Evolutionary conservation across 495 filamentous ascomycete genomes (phyloP).

Genomic region (Hamigera avellanea): DNA sequence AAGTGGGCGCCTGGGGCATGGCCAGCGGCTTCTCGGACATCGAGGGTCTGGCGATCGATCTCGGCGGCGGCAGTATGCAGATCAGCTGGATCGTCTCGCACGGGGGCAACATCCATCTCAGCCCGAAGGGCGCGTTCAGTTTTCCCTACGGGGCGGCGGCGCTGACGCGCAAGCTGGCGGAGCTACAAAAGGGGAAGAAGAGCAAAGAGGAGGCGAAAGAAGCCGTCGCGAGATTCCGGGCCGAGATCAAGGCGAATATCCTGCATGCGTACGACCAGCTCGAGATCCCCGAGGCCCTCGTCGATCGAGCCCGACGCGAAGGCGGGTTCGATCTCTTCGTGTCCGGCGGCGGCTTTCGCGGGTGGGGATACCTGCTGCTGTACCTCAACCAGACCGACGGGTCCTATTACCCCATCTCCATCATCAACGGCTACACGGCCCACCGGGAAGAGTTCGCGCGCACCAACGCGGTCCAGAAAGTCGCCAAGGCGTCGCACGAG

Average conservation of each 20-base stretch:
- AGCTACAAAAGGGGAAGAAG: conserved; percentile 21
- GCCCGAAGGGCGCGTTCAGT: conserved; percentile 33
- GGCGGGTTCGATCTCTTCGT: conserved; percentile 49
- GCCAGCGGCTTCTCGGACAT: conserved; percentile 60
- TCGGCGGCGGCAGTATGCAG: conserved; percentile 86
- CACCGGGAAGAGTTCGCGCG: conserved; percentile 47
- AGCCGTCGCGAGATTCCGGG: too few relatives aligned
- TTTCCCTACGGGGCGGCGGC: conserved; percentile 86
- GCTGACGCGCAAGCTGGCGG: conserved; percentile 48
- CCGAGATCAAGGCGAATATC: conserved; percentile 51
- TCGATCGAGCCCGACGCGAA: conserved; percentile 22
- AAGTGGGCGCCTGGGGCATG: conserved; percentile 74
- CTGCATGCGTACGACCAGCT: conserved; percentile 46
- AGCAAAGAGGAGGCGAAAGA: conserved; percentile 31
- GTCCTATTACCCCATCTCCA: conserved; percentile 70
- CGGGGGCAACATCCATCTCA: conserved; percentile 38
- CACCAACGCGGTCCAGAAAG: conserved; percentile 43
- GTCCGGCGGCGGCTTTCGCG: not conserved
- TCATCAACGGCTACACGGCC: conserved; percentile 72
- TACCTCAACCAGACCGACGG: conserved; percentile 38
- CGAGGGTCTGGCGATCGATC: conserved; percentile 69
- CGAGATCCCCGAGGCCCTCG: conserved; percentile 42
- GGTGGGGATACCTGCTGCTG: not conserved
- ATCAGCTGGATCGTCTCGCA: conserved; percentile 69
- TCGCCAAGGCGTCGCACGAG: conserved; percentile 22